Evolutionary conservation across 768 basidiomycete genomes (phyloP), one percentile per base, ranked within the genome.

Genomic region (Russula olivacea): DNA sequence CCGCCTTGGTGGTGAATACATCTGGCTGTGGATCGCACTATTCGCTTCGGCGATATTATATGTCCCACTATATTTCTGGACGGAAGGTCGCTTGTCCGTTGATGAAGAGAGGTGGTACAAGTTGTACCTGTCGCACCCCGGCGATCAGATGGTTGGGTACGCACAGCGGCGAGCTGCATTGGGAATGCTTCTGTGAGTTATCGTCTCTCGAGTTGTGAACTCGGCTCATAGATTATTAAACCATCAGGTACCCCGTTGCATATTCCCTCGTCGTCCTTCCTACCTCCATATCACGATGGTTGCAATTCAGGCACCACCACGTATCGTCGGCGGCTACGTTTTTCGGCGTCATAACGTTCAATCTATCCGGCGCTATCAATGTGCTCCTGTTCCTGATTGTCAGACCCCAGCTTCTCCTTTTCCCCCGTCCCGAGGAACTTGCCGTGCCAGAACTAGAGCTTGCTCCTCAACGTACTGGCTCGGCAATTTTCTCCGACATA

Each of bases 21-120:
- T 78, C 19, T 80, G 80, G 79, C 70, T 80, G 50, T 79, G 79
- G 79, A 49, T 76, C 40, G 72, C 78, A 5, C 69, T 79, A 8
- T 66, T 68, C 34, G 61, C 74, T 51, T 78, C 77, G 7, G 60
- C 72, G 23, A 17, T 74, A 3, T 59, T 72, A 1, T 80, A 79
- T 61, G 65, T 75, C 55, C 72, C 74, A 0, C 71, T 78, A 19
- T 78, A 73, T 66, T 69, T 78, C 59, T 74, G 75, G 71, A 71
- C 71, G 15, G 68, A 72, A 15, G 75, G 76, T 3, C 74, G 74
- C 65, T 69, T 77, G 57, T 68, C 65, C 19, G 67, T 74, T n/a
- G 66, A 72, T 58, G 66, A 70, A 14, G 49, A 68, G 4, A 63
- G 4, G 3, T 30, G 11, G 2, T 34, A 77, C 74, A 72, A 68